Percentiles rank a stretch among this genome's conserved stretches.
phyloP scores from a whole-genome alignment of 108 stramenopile species.

The Skeletonema tropicum region DNA sequence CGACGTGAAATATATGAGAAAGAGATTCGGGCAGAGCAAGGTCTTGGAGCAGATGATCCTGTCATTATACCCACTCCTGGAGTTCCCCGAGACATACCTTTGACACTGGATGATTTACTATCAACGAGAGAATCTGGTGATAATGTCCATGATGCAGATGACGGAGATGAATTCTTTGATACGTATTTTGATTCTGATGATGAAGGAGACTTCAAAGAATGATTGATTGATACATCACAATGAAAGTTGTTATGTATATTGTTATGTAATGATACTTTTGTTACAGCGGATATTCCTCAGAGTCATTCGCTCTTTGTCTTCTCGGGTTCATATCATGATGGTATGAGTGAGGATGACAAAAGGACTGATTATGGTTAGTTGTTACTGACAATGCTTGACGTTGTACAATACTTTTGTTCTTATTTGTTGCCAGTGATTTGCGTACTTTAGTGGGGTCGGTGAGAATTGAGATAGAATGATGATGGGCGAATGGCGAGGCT shows the following conservation, averaged over 20 bases:
- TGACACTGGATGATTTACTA: conserved; percentile 46
- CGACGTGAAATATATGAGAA: conserved; percentile 40
- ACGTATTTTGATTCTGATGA: conserved; percentile 36
- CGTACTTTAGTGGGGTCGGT: no score
- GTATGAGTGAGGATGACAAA: no score
- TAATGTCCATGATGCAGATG: neutral
- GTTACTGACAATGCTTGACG: no score
- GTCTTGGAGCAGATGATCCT: conserved; percentile 19
- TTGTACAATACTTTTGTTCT: no score
- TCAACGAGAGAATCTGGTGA: conserved; percentile 11
- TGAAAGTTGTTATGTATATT: neutral
- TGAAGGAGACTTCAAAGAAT: conserved; percentile 2
- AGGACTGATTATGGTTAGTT: no score
- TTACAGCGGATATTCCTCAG: neutral
- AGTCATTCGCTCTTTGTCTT: neutral
- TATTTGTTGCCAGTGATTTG: no score
- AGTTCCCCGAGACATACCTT: conserved; percentile 41
- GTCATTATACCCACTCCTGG: conserved; percentile 41
- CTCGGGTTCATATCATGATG: neutral
- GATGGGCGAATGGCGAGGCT: no score
- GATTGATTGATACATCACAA: neutral
- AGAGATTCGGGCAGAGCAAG: conserved; percentile 33
- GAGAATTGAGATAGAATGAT: no score
- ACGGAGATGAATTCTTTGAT: conserved; percentile 7
- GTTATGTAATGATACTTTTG: no score